Conservation (phyloP, 2,329 filamentous ascomycete genomes). For the Hypoxylon sp. region DNA sequence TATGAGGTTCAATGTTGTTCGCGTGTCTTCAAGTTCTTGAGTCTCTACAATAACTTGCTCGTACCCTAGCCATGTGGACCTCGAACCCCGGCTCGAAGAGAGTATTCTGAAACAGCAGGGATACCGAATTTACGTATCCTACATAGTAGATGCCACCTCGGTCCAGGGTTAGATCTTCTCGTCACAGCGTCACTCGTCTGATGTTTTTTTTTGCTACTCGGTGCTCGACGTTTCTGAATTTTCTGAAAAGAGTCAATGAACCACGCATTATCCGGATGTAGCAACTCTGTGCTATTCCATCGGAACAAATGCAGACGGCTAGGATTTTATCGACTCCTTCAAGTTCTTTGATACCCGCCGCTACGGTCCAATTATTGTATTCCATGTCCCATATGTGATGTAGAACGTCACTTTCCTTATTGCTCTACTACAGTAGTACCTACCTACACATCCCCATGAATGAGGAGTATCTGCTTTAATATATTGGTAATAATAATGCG, state of each 20-base stretch:
- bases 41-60: no score
- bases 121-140: conserved; percentile 9
- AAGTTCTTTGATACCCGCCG: conserved; percentile 19
- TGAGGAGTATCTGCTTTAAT: no score
- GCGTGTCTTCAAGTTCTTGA: conserved; percentile 23
- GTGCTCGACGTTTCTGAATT: no score
- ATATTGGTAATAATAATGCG: no score
- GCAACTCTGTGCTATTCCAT: conserved; percentile 4
- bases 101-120: conserved; percentile 42
- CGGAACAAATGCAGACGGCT: not conserved
- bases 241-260: no score
- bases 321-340: conserved; percentile 4
- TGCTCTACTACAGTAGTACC: not conserved
- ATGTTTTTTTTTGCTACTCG: conserved; percentile 17
- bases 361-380: conserved; percentile 31
- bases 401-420: conserved; percentile 6
- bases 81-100: conserved; percentile 26
- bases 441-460: not conserved
- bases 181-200: conserved; percentile 36
- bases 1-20: conserved; percentile 1
- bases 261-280: conserved; percentile 18
- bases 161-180: conserved; percentile 4
- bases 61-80: conserved; percentile 34
- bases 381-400: conserved; percentile 30
- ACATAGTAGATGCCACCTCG: conserved; percentile 4